Conservation (phyloP, 495 filamentous ascomycete species). For the Aspergillus sparsus region DNA sequence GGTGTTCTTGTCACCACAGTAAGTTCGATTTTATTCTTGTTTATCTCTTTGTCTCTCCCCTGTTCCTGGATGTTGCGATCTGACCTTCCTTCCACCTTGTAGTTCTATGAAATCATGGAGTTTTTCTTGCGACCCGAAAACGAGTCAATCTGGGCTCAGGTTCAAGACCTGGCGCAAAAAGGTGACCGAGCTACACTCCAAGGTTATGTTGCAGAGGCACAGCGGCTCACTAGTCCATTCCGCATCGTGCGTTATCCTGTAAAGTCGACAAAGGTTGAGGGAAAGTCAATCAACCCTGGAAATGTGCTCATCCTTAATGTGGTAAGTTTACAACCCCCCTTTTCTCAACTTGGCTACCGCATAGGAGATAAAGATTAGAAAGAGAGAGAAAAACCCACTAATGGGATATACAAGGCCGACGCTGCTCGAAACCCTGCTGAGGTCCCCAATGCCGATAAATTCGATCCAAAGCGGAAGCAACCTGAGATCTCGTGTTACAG, state of each 20-base stretch:
- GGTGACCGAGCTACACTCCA: neutral
- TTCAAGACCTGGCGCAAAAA: too few species aligned
- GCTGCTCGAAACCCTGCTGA: too few species aligned
- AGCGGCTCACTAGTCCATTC: neutral
- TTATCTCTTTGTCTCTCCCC: too few species aligned
- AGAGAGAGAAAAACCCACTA: too few species aligned
- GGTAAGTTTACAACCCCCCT: neutral
- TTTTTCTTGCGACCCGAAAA: too few species aligned
- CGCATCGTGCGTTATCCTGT: neutral
- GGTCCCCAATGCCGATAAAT: neutral
- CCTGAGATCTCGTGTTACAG: neutral
- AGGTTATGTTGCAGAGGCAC: neutral
- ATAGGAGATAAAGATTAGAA: too few species aligned
- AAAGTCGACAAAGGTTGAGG: neutral
- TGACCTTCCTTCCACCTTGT: too few species aligned
- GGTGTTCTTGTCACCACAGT: neutral
- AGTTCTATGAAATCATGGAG: too few species aligned
- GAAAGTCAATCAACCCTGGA: neutral
- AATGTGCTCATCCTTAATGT: neutral
- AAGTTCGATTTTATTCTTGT: neutral
- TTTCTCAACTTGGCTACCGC: too few species aligned
- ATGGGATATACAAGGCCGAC: too few species aligned
- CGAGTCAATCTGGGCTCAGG: too few species aligned
- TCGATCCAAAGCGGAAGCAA: neutral
- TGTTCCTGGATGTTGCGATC: too few species aligned